Conservation (phyloP, 2,329 filamentous ascomycete genomes). For the Colletotrichum sp. region DNA sequence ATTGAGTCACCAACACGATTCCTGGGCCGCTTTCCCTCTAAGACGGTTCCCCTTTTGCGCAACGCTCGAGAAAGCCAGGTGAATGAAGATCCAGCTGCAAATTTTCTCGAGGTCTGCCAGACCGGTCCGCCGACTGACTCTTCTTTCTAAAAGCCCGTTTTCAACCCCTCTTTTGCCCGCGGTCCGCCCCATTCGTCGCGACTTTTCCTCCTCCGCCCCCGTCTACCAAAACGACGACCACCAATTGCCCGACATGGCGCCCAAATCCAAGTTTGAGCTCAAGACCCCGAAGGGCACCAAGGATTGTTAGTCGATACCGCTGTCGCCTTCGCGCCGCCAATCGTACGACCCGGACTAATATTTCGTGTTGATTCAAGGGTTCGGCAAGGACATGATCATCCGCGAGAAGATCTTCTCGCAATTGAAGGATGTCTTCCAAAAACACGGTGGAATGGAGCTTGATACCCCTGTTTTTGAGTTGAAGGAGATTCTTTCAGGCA, state of each 20-base stretch:
- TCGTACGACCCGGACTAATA: conserved; percentile 13
- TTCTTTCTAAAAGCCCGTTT: conserved; percentile 20
- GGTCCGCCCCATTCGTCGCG: conserved; percentile 2
- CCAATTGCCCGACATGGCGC: conserved; percentile 34
- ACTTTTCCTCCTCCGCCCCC: conserved; percentile 1
- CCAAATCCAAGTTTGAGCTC: conserved; percentile 67
- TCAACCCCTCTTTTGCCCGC: conserved; percentile 12
- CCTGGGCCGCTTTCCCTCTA: conserved; percentile 12
- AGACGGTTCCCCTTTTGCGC: conserved; percentile 14
- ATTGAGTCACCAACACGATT: conserved; percentile 20
- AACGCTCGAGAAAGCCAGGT: conserved; percentile 19
- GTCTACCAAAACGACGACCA: neutral
- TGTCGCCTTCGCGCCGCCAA: conserved; percentile 16
- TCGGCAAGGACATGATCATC: conserved; percentile 79
- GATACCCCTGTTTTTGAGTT: conserved; percentile 88
- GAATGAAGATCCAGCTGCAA: conserved; percentile 20
- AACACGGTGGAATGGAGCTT: conserved; percentile 79
- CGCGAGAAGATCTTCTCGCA: conserved; percentile 80
- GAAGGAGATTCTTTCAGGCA: conserved; percentile 84
- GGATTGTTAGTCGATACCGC: conserved; percentile 63
- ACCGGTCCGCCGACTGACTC: conserved; percentile 22
- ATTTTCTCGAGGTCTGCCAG: conserved; percentile 23
- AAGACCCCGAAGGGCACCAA: conserved; percentile 93
- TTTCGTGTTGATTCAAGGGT: conserved; percentile 48
- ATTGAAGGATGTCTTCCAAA: conserved; percentile 82